Conservation (phyloP, 257 asterid species). For the Verbena officinalis region DNA sequence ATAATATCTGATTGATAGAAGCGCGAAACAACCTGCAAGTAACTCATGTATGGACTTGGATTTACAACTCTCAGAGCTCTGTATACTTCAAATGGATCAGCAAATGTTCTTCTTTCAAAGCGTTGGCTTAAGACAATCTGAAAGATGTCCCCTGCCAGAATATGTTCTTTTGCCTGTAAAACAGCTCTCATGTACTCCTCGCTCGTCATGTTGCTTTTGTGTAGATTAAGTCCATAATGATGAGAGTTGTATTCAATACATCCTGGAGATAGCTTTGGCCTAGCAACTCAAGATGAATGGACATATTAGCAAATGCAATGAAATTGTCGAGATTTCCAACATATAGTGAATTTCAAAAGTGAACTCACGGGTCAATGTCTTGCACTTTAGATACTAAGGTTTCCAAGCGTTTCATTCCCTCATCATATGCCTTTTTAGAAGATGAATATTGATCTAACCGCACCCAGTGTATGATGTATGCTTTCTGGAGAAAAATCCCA, state of each 20-base stretch:
- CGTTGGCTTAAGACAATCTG: conserved; percentile 91
- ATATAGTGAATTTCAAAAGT: not conserved
- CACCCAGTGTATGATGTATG: conserved; percentile 88
- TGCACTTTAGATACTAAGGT: conserved; percentile 63
- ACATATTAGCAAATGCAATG: conserved; percentile 21
- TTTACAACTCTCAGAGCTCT: conserved; percentile 88
- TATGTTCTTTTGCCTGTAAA: conserved; percentile 82
- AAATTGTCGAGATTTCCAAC: conserved; percentile 6
- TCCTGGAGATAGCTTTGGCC: conserved; percentile 76
- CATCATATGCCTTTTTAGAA: conserved; percentile 67
- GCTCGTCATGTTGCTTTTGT: conserved; percentile 63
- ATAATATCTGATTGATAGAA: not conserved
- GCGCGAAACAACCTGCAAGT: conserved; percentile 62
- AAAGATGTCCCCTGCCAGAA: conserved; percentile 80
- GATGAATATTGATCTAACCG: conserved; percentile 62
- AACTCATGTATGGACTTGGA: conserved; percentile 94
- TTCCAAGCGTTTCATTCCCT: conserved; percentile 68
- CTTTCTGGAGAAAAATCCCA: conserved; percentile 53
- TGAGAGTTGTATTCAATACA: conserved; percentile 49
- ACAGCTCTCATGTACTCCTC: conserved; percentile 79
- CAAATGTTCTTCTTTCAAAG: conserved; percentile 81
- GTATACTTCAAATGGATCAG: conserved; percentile 91
- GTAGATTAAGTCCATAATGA: conserved; percentile 46
- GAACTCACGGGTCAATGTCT: conserved; percentile 67
- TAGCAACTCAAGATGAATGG: conserved; percentile 30